A percentile compares a stretch with the other conserved stretches of the same genome.
Conservation (phyloP, 768 basidiomycete species). For the Rhodotorula diobovata region DNA sequence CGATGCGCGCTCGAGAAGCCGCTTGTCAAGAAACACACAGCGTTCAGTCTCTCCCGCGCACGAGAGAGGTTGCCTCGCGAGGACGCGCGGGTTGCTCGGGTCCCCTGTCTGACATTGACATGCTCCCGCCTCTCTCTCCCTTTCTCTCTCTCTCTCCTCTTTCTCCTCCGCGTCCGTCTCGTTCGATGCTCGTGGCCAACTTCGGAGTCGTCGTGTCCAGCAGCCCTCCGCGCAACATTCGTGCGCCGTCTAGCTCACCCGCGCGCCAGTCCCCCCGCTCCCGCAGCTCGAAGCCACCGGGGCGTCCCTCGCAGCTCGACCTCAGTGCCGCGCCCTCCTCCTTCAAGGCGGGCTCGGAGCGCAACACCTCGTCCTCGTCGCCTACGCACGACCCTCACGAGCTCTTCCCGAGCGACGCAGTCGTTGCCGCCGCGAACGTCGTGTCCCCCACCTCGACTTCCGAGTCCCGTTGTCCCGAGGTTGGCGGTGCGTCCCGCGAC, state of each 20-base stretch:
- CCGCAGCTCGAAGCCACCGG: too few species aligned
- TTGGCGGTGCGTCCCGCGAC: too few species aligned
- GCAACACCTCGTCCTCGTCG: neutral
- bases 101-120: too few species aligned
- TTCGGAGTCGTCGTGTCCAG: accelerated
- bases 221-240: neutral
- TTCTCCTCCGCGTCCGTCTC: neutral
- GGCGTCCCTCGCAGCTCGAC: too few species aligned
- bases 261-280: neutral
- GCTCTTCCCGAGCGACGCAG: neutral
- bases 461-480: too few species aligned
- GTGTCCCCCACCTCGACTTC: neutral
- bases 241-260: neutral
- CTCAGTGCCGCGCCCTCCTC: neutral
- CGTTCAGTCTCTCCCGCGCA: too few species aligned
- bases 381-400: neutral
- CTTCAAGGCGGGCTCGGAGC: neutral
- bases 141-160: too few species aligned
- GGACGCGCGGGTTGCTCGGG: too few species aligned
- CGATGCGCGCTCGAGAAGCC: neutral
- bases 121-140: too few species aligned
- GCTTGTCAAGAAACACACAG: neutral
- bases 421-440: neutral
- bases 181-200: neutral
- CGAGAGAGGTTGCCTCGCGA: too few species aligned